Conservation (phyloP, 2,329 filamentous ascomycete genomes). For the Conoideocrella luteorostrata region DNA sequence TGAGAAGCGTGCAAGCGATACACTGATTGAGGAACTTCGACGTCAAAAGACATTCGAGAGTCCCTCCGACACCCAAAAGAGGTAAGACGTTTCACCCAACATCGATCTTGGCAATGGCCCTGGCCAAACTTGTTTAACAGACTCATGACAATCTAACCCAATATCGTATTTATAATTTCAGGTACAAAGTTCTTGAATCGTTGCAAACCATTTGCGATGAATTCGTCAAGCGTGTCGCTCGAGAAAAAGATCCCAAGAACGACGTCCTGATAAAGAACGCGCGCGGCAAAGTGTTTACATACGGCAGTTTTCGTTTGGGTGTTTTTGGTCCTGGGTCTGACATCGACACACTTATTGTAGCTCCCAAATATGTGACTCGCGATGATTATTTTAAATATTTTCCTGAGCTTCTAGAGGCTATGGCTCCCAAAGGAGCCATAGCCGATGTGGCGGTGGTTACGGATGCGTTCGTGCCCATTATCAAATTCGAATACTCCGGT, state of each 20-base stretch:
- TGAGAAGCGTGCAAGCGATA: conserved; percentile 71
- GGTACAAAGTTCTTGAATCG: conserved; percentile 65
- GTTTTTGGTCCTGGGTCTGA: conserved; percentile 94
- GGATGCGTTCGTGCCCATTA: conserved; percentile 92
- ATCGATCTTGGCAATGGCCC: neutral
- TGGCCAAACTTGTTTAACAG: no score
- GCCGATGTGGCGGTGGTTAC: conserved; percentile 79
- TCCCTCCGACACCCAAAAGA: conserved; percentile 72
- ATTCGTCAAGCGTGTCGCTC: conserved; percentile 78
- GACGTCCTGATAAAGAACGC: conserved; percentile 74
- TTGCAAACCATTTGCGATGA: conserved; percentile 76
- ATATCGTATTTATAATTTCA: no score
- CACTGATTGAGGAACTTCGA: conserved; percentile 77
- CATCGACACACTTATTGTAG: conserved; percentile 93
- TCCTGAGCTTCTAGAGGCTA: conserved; percentile 68
- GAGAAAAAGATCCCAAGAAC: conserved; percentile 63
- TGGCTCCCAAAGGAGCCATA: conserved; percentile 73
- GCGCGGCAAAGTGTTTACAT: conserved; percentile 90
- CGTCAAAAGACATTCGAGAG: conserved; percentile 88
- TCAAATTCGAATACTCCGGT: conserved; percentile 86
- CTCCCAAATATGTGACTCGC: conserved; percentile 79
- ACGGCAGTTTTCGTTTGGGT: conserved; percentile 89
- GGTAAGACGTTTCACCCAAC: conserved; percentile 41
- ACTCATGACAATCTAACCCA: no score
- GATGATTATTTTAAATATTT: conserved; percentile 92